Evolutionary conservation across 139 green algal species (phyloP).

Genomic region (Gonium pectorale): DNA sequence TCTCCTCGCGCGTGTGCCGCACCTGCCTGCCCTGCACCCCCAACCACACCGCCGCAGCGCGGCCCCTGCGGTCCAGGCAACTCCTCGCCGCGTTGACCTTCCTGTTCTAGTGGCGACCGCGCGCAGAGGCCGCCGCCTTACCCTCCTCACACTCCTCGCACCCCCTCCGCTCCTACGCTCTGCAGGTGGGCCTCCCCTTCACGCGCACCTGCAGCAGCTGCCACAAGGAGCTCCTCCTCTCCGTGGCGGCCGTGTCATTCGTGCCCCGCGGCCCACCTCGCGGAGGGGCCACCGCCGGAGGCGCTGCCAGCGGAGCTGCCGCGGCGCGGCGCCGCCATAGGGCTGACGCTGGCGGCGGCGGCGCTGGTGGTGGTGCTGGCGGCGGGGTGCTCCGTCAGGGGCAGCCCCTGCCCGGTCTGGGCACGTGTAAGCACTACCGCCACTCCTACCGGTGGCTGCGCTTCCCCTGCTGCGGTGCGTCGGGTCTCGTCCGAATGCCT

Average conservation of each 20-base stretch:
- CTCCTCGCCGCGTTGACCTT: too few species aligned
- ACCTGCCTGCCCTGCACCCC: too few species aligned
- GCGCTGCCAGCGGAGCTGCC: not conserved
- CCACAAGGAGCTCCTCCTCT: conserved; percentile 46
- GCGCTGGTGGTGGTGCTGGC: not conserved
- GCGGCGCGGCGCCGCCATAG: not conserved
- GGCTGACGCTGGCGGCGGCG: not conserved
- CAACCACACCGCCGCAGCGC: too few species aligned
- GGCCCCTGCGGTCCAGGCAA: too few species aligned
- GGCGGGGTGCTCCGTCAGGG: conserved; percentile 48
- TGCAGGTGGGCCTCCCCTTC: conserved; percentile 49
- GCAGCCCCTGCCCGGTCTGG: conserved; percentile 67
- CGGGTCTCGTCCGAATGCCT: too few species aligned
- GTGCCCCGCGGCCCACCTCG: conserved; percentile 28
- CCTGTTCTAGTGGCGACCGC: not conserved
- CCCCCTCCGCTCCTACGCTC: too few species aligned
- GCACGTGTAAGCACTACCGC: conserved; percentile 80
- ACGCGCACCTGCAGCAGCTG: conserved; percentile 52
- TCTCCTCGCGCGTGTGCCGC: too few species aligned
- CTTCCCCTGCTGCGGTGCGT: conserved; percentile 81
- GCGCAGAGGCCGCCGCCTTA: too few species aligned
- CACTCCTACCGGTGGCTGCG: conserved; percentile 83
- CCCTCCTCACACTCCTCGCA: too few species aligned
- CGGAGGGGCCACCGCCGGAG: not conserved
- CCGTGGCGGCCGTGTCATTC: conserved; percentile 45